Base-by-base conservation (phyloP, 2,329 filamentous ascomycete genomes). In the Diplodia intermedia region DNA sequence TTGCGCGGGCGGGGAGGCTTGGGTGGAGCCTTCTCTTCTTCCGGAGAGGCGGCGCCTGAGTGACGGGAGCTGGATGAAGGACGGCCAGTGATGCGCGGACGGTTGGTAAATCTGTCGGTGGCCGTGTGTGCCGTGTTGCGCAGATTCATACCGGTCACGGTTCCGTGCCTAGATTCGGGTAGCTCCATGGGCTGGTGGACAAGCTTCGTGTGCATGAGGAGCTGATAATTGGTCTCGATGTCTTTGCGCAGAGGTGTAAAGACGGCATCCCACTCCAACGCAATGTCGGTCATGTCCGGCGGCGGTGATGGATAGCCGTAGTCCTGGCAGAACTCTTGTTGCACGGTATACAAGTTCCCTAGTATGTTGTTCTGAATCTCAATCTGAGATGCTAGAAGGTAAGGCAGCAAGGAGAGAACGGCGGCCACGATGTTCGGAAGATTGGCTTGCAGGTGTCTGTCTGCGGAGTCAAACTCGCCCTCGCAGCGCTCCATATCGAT, bases 321-420 rank as follows among this genome's bases (percentile, higher is more conserved):
- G 36, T 90, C 86, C 71, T 89, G 84, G 72, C 90, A 92, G 78
- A 90, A 95, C 68, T 86, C 88, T 75, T 93, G 89, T 7, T 94
- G 81, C 4, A 88, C 84, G 0, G 92, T 95, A 79, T 95, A 95
- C 72, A 92, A 89, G 70, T 93, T 85, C 0, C 89, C 92, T 5
- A 95, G 86, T 63, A 95, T 82, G 56, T 88, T 87, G 76, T 93
- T 93, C 77, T 94, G 92, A 33, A 93, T 88, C 75, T 90, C 84
- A 54, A 94, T 88, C 74, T 94, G 90, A 43, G 86, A 85, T 50
- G 86, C 85, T 12, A 94, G 84, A 23, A 96, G 82, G 65, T 88
- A 87, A 33, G 91, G 91, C 14, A 94, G 84, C n/a, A 96, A 82
- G 29, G 86, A 90, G 75, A 93, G 92, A 4, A 89, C 85, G 11